These are phyloP conservation scores for Waltiozyma sp. DNA, from an alignment of 1,139 yeast genomes.

Conservation along the genomic window DNA sequence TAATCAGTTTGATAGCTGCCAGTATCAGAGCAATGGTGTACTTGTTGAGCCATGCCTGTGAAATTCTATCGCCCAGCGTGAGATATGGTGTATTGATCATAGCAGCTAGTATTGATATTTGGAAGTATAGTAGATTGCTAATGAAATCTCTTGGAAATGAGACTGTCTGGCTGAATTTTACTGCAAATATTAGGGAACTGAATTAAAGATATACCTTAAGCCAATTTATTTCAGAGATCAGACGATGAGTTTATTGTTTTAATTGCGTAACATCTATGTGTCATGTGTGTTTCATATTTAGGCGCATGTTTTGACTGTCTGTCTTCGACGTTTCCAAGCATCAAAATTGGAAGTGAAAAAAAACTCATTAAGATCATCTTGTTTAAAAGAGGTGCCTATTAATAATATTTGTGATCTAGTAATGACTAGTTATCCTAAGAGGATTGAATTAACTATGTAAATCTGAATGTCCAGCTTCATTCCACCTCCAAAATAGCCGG, in stretches of 20 bases:
- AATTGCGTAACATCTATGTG: not conserved
- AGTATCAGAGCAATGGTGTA: constrained; percentile 37
- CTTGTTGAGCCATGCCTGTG: constrained; percentile 51
- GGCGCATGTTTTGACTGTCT: not conserved
- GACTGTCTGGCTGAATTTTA: too few species aligned
- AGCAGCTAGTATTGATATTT: not conserved
- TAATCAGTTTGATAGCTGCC: constrained; percentile 35
- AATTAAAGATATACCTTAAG: not conserved
- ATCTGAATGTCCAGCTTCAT: too few species aligned
- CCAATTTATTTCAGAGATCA: not conserved
- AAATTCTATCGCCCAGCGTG: constrained; percentile 33
- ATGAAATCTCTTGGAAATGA: not conserved
- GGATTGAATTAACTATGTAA: too few species aligned
- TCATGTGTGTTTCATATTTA: not conserved
- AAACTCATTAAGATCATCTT: too few species aligned
- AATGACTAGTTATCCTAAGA: too few species aligned
- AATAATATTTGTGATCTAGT: too few species aligned
- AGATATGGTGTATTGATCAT: constrained; percentile 23
- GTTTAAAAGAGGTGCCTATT: too few species aligned
- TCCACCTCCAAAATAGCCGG: too few species aligned
- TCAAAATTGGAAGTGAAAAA: too few species aligned
- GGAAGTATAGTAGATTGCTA: not conserved
- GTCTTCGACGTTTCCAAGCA: not conserved
- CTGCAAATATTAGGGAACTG: not conserved
- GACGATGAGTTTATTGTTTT: not conserved